phyloP scores from a whole-genome alignment of 148 eudicot genomes.

The Mesembryanthemum crystallinum region DNA sequence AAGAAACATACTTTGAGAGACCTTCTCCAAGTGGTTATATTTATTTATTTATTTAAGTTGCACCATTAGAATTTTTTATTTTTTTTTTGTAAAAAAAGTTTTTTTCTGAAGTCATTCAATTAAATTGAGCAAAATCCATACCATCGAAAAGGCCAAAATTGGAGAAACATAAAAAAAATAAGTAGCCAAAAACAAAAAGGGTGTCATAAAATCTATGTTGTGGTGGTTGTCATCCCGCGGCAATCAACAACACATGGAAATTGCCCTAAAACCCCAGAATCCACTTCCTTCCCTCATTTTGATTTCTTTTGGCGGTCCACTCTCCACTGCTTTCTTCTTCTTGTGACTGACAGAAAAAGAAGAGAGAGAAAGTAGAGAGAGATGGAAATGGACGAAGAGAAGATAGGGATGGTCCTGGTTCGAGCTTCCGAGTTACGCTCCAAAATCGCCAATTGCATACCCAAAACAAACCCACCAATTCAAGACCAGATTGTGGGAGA shows the following conservation, averaged over 20 bases:
- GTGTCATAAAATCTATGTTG: background rate
- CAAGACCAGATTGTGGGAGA: constrained; percentile 1
- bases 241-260: background rate
- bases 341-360: too few relatives aligned
- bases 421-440: constrained; percentile 69
- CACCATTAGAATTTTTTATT: too few relatives aligned
- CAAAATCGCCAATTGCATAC: constrained; percentile 64
- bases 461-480: constrained; percentile 22
- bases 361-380: background rate
- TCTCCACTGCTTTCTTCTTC: too few relatives aligned
- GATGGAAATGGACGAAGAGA: constrained; percentile 68
- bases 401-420: constrained; percentile 61
- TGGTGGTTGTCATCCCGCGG: background rate
- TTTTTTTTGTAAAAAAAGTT: too few relatives aligned
- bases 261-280: background rate
- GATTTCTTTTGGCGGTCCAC: background rate
- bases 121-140: too few relatives aligned
- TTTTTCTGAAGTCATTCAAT: too few relatives aligned
- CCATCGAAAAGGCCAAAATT: too few relatives aligned
- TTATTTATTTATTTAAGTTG: too few relatives aligned
- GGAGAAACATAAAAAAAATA: too few relatives aligned
- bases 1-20: too few relatives aligned
- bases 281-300: too few relatives aligned
- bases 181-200: background rate
- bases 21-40: too few relatives aligned